A percentile compares a stretch with the other conserved stretches of the same genome.
Evolutionary conservation across 306 rosid species (phyloP).

Genomic region (Quercus gilva): DNA sequence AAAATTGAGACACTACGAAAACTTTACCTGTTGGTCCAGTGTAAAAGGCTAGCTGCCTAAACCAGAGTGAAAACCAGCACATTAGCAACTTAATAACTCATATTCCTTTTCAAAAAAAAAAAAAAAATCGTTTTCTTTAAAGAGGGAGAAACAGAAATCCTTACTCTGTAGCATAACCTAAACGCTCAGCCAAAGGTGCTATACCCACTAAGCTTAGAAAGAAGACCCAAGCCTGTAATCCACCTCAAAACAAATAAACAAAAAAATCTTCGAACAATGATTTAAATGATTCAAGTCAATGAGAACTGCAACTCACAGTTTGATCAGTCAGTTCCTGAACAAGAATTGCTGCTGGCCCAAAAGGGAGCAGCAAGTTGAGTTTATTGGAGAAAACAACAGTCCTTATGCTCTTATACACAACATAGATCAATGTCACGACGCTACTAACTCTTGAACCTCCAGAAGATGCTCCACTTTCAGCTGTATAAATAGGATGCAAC

Average conservation of each 20-base stretch:
- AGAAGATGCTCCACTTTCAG: no score
- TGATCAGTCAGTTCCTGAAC: conserved; percentile 43
- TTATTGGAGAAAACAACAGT: conserved; percentile 61
- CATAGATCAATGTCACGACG: no score
- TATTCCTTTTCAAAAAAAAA: neutral
- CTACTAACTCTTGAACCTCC: no score
- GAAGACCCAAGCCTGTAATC: conserved; percentile 77
- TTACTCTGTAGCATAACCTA: conserved; percentile 93
- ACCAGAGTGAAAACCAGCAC: conserved; percentile 23
- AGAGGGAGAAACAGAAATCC: conserved; percentile 15
- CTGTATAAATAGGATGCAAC: no score
- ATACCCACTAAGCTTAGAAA: conserved; percentile 70
- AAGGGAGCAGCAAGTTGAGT: conserved; percentile 75
- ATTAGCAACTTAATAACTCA: conserved; percentile 20
- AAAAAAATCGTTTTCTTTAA: no score
- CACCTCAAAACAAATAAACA: conserved; percentile 27
- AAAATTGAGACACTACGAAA: neutral
- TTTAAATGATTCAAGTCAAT: neutral
- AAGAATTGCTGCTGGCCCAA: conserved; percentile 73
- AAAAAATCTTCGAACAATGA: conserved; percentile 3
- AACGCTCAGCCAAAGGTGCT: conserved; percentile 82
- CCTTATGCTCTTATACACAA: neutral
- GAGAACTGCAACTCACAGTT: conserved; percentile 50
- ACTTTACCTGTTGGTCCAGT: conserved; percentile 73
- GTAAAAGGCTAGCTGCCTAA: conserved; percentile 85